Evolutionary conservation across 371 early-diverging fungal species (phyloP).

Genomic region (Choanephora cucurbitarum): DNA sequence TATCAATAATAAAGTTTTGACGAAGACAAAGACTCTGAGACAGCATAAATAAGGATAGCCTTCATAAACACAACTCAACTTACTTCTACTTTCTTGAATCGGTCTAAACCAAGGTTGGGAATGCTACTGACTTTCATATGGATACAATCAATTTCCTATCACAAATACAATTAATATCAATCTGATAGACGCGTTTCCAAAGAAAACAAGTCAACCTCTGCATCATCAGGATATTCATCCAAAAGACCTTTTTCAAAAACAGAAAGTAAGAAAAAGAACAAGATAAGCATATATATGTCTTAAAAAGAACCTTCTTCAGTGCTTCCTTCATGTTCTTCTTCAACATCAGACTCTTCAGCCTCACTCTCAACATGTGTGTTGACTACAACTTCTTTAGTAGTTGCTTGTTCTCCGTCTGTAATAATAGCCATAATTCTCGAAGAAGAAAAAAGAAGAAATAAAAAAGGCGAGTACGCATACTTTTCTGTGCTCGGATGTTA

Average conservation of each 20-base stretch:
- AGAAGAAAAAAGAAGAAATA: no score
- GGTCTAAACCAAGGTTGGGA: constrained; percentile 58
- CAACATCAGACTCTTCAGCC: constrained; percentile 26
- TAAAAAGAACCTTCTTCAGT: constrained; percentile 22
- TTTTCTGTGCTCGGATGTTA: no score
- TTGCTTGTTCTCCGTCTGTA: constrained; percentile 4
- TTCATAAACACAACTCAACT: no score
- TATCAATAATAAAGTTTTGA: constrained; percentile 86
- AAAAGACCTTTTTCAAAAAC: constrained; percentile 27
- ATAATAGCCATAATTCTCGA: constrained; percentile 5
- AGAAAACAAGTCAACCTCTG: constrained; percentile 34
- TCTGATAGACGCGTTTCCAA: no score
- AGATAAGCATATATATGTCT: neutral
- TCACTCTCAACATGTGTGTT: constrained; percentile 16
- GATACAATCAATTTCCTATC: constrained; percentile 83
- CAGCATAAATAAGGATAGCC: no score
- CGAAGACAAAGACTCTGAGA: constrained; percentile 81
- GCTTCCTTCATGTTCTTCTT: constrained; percentile 21
- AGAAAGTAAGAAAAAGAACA: neutral
- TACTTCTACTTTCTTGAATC: constrained; percentile 76
- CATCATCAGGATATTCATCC: constrained; percentile 45
- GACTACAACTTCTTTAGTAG: constrained; percentile 13
- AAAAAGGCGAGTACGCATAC: no score
- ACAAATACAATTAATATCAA: neutral
- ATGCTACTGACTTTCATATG: constrained; percentile 75